phyloP scores from a whole-genome alignment of 192 early-diverging fungal species.

The Helicostylum pulchrum region DNA sequence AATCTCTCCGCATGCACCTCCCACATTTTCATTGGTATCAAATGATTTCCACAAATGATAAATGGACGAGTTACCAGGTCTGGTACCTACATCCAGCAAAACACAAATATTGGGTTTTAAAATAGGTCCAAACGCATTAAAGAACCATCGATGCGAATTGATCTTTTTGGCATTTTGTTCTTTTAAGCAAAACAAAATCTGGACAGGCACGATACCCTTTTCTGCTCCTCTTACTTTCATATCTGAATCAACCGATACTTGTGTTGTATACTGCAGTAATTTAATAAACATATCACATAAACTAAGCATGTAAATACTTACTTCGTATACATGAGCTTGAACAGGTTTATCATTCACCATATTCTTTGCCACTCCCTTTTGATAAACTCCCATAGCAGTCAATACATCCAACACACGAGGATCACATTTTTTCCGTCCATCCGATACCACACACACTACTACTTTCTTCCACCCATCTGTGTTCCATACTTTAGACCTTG shows the following conservation, averaged over 20 bases:
- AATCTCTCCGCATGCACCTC: constrained; percentile 95
- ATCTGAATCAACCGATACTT: constrained; percentile 63
- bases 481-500: constrained; percentile 74
- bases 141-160: constrained; percentile 97
- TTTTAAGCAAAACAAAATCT: constrained; percentile 91
- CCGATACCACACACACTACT: constrained; percentile 87
- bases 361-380: constrained; percentile 67
- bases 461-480: constrained; percentile 87
- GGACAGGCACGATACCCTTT: constrained; percentile 78
- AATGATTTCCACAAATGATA: constrained; percentile 96
- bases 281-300: background rate
- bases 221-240: constrained; percentile 60
- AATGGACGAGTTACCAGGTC: constrained; percentile 74
- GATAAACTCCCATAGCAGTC: constrained; percentile 78
- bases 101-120: constrained; percentile 88
- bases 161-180: constrained; percentile 92
- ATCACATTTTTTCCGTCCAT: constrained; percentile 80
- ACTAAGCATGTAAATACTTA: background rate
- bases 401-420: constrained; percentile 72
- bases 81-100: constrained; percentile 91
- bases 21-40: constrained; percentile 73
- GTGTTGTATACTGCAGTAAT: constrained; percentile 71
- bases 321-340: constrained; percentile 81
- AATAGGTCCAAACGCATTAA: constrained; percentile 83
- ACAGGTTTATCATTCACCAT: constrained; percentile 69